A percentile compares a stretch with the other conserved stretches of the same genome.
These are phyloP conservation scores for Cladosporium sp. DNA, from an alignment of 2,329 filamentous ascomycete species.

Conservation along the genomic window DNA sequence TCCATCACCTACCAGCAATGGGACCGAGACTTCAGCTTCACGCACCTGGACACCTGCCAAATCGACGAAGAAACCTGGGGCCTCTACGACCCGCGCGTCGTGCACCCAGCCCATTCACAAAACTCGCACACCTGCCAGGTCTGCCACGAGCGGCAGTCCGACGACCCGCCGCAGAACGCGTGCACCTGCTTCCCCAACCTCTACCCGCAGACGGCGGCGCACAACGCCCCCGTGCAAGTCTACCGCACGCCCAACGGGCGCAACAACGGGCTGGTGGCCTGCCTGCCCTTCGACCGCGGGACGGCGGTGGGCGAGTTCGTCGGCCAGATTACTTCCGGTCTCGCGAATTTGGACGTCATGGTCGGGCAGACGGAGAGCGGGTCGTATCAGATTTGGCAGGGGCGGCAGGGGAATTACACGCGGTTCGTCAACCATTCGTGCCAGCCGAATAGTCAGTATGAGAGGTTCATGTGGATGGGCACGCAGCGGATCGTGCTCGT, in stretches of 20 bases:
- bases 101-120: slow-evolving; percentile 29
- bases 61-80: slow-evolving; percentile 49
- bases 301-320: slow-evolving; percentile 54
- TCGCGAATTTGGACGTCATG: slow-evolving; percentile 54
- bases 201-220: slow-evolving; percentile 43
- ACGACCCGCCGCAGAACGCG: slow-evolving; percentile 45
- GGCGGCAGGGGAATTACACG: slow-evolving; percentile 53
- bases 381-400: slow-evolving; percentile 57
- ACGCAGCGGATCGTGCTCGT: slow-evolving; percentile 54
- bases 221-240: slow-evolving; percentile 47
- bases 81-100: slow-evolving; percentile 46
- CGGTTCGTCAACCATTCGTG: slow-evolving; percentile 58
- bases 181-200: slow-evolving; percentile 53
- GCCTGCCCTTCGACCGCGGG: slow-evolving; percentile 49
- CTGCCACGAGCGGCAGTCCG: slow-evolving; percentile 49
- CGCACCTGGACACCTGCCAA: slow-evolving; percentile 48
- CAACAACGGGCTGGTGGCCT: slow-evolving; percentile 51
- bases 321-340: slow-evolving; percentile 50
- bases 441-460: slow-evolving; percentile 54
- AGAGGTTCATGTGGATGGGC: slow-evolving; percentile 55
- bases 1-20: slow-evolving; percentile 45
- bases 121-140: slow-evolving; percentile 37
- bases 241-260: slow-evolving; percentile 50
- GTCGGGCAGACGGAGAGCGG: slow-evolving; percentile 37
- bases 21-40: slow-evolving; percentile 46